Evolutionary conservation across 1,284 basidiomycete genomes (phyloP).

Genomic region (Sporisorium exsertum): DNA sequence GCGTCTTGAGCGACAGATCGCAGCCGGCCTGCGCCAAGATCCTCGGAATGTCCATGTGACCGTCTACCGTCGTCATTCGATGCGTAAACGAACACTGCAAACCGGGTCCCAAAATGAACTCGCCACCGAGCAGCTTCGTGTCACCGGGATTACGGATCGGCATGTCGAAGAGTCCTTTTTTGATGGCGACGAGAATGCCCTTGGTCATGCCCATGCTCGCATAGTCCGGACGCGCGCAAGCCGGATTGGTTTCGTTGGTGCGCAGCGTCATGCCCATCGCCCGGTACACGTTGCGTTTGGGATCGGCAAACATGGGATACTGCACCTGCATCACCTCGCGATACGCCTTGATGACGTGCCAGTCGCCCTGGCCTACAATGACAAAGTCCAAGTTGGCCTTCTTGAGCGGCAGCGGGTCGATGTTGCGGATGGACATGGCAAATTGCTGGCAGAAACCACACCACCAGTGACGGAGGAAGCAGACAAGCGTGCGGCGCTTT

Average conservation of each 20-base stretch:
- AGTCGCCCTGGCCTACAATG: conserved; percentile 81
- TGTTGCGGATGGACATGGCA: conserved; percentile 76
- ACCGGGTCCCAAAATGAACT: conserved; percentile 84
- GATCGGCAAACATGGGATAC: conserved; percentile 80
- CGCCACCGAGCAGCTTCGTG: conserved; percentile 82
- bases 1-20: conserved; percentile 57
- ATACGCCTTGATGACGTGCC: conserved; percentile 80
- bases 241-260: conserved; percentile 72
- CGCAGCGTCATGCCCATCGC: conserved; percentile 80
- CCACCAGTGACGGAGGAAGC: conserved; percentile 71
- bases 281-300: conserved; percentile 77
- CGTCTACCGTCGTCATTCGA: conserved; percentile 58
- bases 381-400: conserved; percentile 75
- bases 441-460: conserved; percentile 87
- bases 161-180: conserved; percentile 73
- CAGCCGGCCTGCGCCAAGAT: conserved; percentile 62
- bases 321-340: conserved; percentile 74
- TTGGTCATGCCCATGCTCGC: conserved; percentile 76
- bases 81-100: conserved; percentile 52
- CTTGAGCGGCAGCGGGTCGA: conserved; percentile 74
- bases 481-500: conserved; percentile 77
- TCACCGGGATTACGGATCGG: conserved; percentile 83
- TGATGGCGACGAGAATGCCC: conserved; percentile 78
- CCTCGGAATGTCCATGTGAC: conserved; percentile 60
- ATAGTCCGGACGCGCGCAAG: conserved; percentile 75